Evolutionary conservation across 75 land plant species (phyloP).

Genomic region (Picea glauca): DNA sequence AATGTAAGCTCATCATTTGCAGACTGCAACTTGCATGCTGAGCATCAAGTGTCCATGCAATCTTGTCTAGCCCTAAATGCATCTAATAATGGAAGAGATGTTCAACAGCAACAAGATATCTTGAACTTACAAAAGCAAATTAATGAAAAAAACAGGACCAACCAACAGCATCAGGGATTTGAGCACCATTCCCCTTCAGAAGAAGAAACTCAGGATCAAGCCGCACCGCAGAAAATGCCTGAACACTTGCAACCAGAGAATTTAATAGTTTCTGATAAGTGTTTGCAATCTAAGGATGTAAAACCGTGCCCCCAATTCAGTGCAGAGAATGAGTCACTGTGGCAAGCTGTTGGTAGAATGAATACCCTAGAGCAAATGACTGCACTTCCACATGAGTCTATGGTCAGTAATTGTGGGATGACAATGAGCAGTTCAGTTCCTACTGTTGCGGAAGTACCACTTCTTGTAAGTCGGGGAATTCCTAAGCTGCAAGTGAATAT

Average conservation of each 20-base stretch:
- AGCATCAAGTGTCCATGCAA: slow-evolving; percentile 1
- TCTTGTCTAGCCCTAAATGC: slow-evolving; percentile 2
- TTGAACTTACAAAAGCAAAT: slow-evolving; percentile 1
- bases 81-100: neutral
- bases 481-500: neutral
- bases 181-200: slow-evolving; percentile 7
- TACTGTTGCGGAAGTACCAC: neutral
- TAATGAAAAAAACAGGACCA: neutral
- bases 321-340: slow-evolving; percentile 3
- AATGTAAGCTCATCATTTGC: slow-evolving; percentile 8
- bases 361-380: neutral
- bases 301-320: slow-evolving; percentile 5
- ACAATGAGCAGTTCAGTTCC: neutral
- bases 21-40: neutral
- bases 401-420: neutral
- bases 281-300: neutral
- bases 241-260: slow-evolving; percentile 3
- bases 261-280: neutral
- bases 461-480: neutral
- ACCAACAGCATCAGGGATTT: neutral
- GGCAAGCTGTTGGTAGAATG: slow-evolving; percentile 1
- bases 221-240: neutral
- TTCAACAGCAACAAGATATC: slow-evolving; percentile 9
- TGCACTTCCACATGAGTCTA: neutral
- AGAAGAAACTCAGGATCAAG: slow-evolving; percentile 3